These are phyloP conservation scores for Solanum hybrid DNA, from an alignment of 305 asterid genomes.

Conservation along the genomic window DNA sequence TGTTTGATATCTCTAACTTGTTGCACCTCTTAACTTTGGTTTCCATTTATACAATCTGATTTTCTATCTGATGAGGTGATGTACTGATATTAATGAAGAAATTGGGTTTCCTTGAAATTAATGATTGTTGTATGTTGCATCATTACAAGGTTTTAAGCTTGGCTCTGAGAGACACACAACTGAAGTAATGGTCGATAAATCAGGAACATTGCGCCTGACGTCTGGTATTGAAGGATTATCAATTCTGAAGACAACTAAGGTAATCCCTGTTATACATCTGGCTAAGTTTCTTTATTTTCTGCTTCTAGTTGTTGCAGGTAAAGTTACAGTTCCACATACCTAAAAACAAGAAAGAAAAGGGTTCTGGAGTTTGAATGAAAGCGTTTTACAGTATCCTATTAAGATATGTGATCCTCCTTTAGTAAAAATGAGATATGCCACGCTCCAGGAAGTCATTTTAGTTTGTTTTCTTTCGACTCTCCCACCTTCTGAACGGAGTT, in stretches of 20 bases:
- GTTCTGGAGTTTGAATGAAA: background rate
- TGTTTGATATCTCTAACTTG: background rate
- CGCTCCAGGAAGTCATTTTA: background rate
- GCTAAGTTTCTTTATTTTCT: background rate
- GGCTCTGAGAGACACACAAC: constrained; percentile 91
- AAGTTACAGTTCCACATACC: background rate
- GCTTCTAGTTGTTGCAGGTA: background rate
- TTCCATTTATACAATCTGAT: background rate
- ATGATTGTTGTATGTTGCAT: background rate
- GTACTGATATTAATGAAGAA: background rate
- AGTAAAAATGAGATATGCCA: background rate
- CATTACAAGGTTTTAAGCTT: constrained; percentile 67
- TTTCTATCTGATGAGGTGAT: background rate
- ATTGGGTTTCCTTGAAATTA: background rate
- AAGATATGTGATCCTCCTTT: background rate
- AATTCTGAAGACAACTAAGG: constrained; percentile 88
- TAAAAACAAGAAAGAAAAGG: background rate
- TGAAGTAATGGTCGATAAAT: constrained; percentile 57
- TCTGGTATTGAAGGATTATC: constrained; percentile 83
- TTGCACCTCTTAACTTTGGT: background rate
- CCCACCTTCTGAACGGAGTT: background rate
- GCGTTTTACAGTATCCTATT: background rate
- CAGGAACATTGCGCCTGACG: constrained; percentile 52
- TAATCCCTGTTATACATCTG: constrained; percentile 19
- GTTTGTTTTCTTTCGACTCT: background rate